Percentiles rank a stretch among this genome's conserved stretches.
phyloP scores from a whole-genome alignment of 495 filamentous ascomycete species.

The Rusavskia elegans region DNA sequence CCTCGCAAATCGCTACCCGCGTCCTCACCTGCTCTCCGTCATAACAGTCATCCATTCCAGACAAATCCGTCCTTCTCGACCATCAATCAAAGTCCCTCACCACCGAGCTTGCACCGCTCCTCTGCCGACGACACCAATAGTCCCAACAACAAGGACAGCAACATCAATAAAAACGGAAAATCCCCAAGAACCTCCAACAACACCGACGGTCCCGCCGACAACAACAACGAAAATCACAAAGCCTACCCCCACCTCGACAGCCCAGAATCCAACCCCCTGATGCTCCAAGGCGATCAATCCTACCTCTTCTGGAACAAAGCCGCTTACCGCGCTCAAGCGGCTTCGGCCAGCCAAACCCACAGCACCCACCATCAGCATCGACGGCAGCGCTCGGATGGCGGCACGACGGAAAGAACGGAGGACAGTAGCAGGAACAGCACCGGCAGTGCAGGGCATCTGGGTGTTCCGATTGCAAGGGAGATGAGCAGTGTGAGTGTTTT shows the following conservation, averaged over 20 bases:
- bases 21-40: slow-evolving; percentile 10
- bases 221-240: slow-evolving; percentile 10
- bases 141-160: background rate
- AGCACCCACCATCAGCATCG: slow-evolving; percentile 14
- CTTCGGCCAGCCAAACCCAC: slow-evolving; percentile 9
- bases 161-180: background rate
- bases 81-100: slow-evolving; percentile 15
- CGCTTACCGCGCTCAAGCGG: slow-evolving; percentile 28
- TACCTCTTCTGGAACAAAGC: slow-evolving; percentile 37
- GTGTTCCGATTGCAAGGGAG: slow-evolving; percentile 11
- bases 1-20: slow-evolving; percentile 33
- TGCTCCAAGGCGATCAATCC: slow-evolving; percentile 35
- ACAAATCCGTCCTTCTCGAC: background rate
- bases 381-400: slow-evolving; percentile 2
- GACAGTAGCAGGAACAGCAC: slow-evolving; percentile 7
- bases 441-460: slow-evolving; percentile 2
- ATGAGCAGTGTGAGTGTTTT: slow-evolving; percentile 24
- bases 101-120: slow-evolving; percentile 20
- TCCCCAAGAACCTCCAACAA: background rate
- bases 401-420: slow-evolving; percentile 7
- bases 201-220: slow-evolving; percentile 8
- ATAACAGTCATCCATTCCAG: slow-evolving; percentile 3
- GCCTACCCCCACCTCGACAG: slow-evolving; percentile 6
- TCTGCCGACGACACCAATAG: slow-evolving; percentile 16
- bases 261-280: slow-evolving; percentile 27